Conservation (phyloP, 306 rosid genomes). For the Vigna nakashimae region DNA sequence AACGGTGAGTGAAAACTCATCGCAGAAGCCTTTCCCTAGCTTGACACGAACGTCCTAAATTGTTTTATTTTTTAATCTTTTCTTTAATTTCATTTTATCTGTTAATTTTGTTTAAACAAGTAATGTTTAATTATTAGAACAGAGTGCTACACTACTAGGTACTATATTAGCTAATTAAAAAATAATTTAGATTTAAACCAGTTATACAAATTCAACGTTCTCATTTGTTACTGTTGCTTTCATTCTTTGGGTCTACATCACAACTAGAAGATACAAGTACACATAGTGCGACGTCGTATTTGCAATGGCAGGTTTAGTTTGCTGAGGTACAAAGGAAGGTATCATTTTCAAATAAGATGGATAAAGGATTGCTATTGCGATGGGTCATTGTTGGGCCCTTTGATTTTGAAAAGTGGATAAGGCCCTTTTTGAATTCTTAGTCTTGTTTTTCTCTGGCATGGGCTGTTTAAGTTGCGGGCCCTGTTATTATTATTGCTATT, state of each 20-base stretch:
- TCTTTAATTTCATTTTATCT: too few relatives aligned
- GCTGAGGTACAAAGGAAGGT: constrained; percentile 9
- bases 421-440: constrained; percentile 4
- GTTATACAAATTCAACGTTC: too few relatives aligned
- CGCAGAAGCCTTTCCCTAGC: background rate
- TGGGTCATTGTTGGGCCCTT: constrained; percentile 36
- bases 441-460: background rate
- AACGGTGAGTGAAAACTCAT: constrained; percentile 3
- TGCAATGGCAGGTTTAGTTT: background rate
- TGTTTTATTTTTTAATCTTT: too few relatives aligned
- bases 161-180: too few relatives aligned
- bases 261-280: too few relatives aligned
- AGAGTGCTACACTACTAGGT: too few relatives aligned
- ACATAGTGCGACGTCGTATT: background rate
- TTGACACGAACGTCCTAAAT: background rate
- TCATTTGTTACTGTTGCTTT: too few relatives aligned
- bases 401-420: constrained; percentile 37
- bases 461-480: background rate
- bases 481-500: background rate
- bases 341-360: constrained; percentile 20
- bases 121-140: too few relatives aligned
- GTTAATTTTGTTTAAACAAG: too few relatives aligned
- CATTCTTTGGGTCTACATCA: too few relatives aligned
- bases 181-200: too few relatives aligned
- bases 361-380: constrained; percentile 23